phyloP scores from a whole-genome alignment of 2,329 filamentous ascomycete genomes.

The Trichoderma sp. region DNA sequence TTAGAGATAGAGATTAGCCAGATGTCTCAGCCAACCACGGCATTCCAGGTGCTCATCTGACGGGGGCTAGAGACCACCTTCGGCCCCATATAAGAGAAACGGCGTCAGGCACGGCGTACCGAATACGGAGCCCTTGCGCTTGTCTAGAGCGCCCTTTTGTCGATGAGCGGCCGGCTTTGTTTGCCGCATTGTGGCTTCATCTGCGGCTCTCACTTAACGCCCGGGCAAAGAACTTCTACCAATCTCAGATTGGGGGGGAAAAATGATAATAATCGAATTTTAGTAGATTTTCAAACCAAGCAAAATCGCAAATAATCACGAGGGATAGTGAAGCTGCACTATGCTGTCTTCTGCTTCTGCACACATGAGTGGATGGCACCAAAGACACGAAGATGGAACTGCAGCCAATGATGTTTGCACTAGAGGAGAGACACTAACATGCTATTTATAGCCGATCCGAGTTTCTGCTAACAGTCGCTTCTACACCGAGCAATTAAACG shows the following conservation, averaged over 20 bases:
- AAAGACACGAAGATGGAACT: too few species aligned
- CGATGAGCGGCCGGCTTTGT: neutral
- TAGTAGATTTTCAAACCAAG: too few species aligned
- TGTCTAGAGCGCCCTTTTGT: too few species aligned
- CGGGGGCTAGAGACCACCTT: neutral
- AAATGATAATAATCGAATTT: too few species aligned
- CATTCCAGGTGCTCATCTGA: neutral
- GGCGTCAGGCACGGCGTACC: neutral
- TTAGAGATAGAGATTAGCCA: neutral
- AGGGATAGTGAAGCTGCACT: neutral
- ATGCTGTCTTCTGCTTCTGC: neutral
- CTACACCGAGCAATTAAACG: neutral
- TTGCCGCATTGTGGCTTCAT: neutral
- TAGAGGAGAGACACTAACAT: neutral
- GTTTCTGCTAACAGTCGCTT: neutral
- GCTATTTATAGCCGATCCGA: conserved; percentile 19
- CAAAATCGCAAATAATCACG: neutral
- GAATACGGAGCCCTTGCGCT: neutral
- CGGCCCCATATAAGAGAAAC: conserved; percentile 3
- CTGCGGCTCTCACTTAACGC: neutral
- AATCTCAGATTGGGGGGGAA: too few species aligned
- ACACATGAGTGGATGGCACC: neutral
- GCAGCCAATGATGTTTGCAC: too few species aligned
- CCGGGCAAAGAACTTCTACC: too few species aligned
- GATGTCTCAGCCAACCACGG: neutral